Percentiles rank a stretch among this genome's conserved stretches.
These are phyloP conservation scores for Neltuma alba DNA, from an alignment of 306 rosid species.

Conservation along the genomic window DNA sequence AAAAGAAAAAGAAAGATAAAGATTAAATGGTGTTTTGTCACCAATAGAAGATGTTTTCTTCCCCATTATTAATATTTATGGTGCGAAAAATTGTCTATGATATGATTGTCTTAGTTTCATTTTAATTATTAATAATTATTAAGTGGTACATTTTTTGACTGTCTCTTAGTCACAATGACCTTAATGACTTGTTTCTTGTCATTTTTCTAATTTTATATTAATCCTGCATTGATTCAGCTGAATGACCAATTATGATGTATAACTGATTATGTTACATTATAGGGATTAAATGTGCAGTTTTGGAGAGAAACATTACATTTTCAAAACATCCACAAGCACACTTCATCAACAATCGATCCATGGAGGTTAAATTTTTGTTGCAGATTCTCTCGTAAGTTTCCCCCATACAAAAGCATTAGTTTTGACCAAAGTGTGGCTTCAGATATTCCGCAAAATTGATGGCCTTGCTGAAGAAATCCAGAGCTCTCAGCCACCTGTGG, in stretches of 20 bases:
- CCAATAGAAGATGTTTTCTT: constrained; percentile 14
- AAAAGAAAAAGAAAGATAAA: too few species aligned
- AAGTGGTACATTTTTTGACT: background rate
- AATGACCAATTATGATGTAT: constrained; percentile 2
- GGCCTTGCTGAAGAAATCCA: constrained; percentile 92
- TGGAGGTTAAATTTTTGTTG: constrained; percentile 71
- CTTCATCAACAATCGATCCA: constrained; percentile 90
- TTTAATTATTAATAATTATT: background rate
- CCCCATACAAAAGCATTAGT: constrained; percentile 13
- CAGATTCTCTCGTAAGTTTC: constrained; percentile 24
- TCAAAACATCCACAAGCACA: constrained; percentile 87
- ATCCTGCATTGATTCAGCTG: constrained; percentile 9
- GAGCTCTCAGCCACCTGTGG: constrained; percentile 86
- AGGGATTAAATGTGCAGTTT: constrained; percentile 82
- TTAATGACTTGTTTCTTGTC: constrained; percentile 13
- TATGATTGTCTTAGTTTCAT: constrained; percentile 12
- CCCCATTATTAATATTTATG: constrained; percentile 18
- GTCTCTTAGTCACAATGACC: background rate
- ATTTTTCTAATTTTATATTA: constrained; percentile 3
- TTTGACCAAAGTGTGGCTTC: constrained; percentile 39
- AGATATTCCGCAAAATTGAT: constrained; percentile 87
- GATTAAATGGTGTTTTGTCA: background rate
- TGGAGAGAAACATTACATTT: constrained; percentile 66
- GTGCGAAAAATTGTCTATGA: background rate
- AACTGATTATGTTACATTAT: background rate